Evolutionary conservation across 768 basidiomycete genomes (phyloP).

Genomic region (Hygrocybe coccinea): DNA sequence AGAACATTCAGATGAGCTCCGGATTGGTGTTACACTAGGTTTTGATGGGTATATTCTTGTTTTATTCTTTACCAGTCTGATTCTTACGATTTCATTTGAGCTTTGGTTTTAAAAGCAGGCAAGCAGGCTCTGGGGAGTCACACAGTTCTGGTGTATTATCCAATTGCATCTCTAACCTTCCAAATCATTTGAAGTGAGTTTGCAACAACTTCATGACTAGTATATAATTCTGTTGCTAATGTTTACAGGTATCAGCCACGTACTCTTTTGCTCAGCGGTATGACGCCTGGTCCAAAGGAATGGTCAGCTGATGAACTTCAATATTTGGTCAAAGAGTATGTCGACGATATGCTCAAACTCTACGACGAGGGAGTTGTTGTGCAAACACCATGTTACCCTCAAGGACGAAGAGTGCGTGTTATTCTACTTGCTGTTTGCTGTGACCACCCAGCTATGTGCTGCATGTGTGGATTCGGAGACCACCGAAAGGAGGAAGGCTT

Average conservation of each 20-base stretch:
- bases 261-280: conserved; percentile 20
- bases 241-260: conserved; percentile 16
- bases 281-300: conserved; percentile 26
- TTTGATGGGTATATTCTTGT: neutral
- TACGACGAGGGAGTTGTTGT: conserved; percentile 19
- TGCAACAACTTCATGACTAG: neutral
- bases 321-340: conserved; percentile 11
- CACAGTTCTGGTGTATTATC: conserved; percentile 26
- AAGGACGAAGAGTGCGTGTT: conserved; percentile 23
- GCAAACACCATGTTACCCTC: conserved; percentile 14
- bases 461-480: conserved; percentile 25
- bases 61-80: neutral
- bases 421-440: conserved; percentile 26
- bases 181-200: conserved; percentile 15
- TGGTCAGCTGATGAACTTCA: conserved; percentile 18
- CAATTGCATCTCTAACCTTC: conserved; percentile 24
- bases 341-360: conserved; percentile 19
- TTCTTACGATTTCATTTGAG: conserved; percentile 10
- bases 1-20: neutral
- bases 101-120: conserved; percentile 24
- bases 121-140: conserved; percentile 17
- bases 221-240: neutral
- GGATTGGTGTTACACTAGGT: conserved; percentile 1
- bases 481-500: conserved; percentile 23
- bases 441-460: conserved; percentile 31